Base-by-base conservation (phyloP, 805 yeast species). In the Ogataea paraovalis region DNA sequence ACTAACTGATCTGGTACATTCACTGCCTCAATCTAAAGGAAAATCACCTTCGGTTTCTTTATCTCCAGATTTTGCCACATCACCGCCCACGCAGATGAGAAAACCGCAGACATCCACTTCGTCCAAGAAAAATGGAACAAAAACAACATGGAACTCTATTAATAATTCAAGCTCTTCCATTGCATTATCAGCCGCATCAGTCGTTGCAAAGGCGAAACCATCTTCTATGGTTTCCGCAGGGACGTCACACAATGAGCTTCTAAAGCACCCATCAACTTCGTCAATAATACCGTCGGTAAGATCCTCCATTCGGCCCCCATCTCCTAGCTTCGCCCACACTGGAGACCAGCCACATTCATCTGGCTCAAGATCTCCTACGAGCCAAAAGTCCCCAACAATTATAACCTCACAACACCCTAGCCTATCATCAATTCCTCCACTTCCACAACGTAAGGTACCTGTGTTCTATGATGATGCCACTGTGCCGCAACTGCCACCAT, bases 171-270 rank as follows among this genome's bases (percentile, higher is more conserved):
- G 67, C 21, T 66, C 70, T 1, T 51, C 62, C 0, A 57, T 59
- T 9, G 71, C 71, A 2, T 40, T 67, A 13, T 68, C 68, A 2
- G 71, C 71, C 3, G 71, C 71, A 0, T 54, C 68, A 3, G 28
- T 59, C n/a, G 66, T 67, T n/a, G 68, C 70, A 9, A 62, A 59
- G 41, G 40, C 58, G 3, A 64, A 56, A 12, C 68, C 71, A 3
- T 33, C 51, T 4, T 46, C 56, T 27, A 60, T 67, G 62, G 53
- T 50, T 9, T 34, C 33, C 22, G 23, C 28, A 14, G 12, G 14
- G 12, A n/a, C 21, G 12, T 7, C 21, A 6, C 20, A 34, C 16
- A 18, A 10, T 16, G 38, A 34, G 4, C 19, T 34, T 3, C 21
- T 34, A 10, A 34, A 34, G 16, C 38, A 12, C 38, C 38, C 38